Percentiles rank a stretch among this genome's conserved stretches.
phyloP scores from a whole-genome alignment of 345 rosid genomes.

The Gossypium australe region DNA sequence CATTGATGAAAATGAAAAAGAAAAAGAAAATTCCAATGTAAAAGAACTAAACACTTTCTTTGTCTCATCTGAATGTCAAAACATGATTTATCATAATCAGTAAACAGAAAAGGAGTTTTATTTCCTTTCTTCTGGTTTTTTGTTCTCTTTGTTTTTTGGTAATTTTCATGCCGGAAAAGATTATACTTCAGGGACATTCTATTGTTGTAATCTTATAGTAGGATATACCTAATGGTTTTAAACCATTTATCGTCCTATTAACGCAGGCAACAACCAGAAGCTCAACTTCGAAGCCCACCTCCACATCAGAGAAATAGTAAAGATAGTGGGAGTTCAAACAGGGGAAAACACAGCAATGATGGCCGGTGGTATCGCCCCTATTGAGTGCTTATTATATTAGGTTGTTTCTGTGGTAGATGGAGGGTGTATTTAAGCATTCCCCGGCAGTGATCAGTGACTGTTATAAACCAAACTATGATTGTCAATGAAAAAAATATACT shows the following conservation, averaged over 20 bases:
- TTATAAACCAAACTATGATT: background rate
- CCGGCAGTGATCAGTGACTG: background rate
- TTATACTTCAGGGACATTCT: background rate
- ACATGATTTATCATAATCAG: background rate
- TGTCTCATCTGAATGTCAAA: background rate
- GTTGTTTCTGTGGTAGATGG: background rate
- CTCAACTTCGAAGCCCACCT: conserved; percentile 38
- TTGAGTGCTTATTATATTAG: conserved; percentile 17
- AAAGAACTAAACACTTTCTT: background rate
- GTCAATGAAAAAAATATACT: background rate
- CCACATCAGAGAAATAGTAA: conserved; percentile 36
- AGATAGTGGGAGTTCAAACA: conserved; percentile 34
- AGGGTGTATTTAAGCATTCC: background rate
- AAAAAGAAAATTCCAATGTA: background rate
- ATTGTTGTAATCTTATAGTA: background rate
- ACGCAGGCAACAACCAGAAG: conserved; percentile 58
- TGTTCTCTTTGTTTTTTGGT: background rate
- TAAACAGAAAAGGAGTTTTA: background rate
- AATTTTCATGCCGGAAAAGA: background rate
- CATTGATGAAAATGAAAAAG: background rate
- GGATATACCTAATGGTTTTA: background rate
- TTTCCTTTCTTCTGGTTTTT: background rate
- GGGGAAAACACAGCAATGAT: conserved; percentile 42
- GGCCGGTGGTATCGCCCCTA: conserved; percentile 54
- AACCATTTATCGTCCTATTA: background rate